Conservation (phyloP, 306 rosid species). For the Casuarina glauca region DNA sequence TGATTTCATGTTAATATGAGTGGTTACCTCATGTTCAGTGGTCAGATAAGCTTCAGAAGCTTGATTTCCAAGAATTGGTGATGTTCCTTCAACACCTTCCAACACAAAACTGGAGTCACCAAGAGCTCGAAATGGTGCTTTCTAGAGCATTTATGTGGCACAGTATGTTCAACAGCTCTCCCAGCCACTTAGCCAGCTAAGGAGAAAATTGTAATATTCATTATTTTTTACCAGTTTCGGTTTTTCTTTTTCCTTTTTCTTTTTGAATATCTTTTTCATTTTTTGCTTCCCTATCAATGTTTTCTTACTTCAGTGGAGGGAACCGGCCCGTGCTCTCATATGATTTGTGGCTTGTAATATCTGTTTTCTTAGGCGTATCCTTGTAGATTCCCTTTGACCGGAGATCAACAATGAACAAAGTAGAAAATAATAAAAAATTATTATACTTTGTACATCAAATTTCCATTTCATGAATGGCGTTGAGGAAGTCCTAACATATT, state of each 20-base stretch:
- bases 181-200: conserved; percentile 85
- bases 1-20: conserved; percentile 15
- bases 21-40: conserved; percentile 55
- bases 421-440: no score
- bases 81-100: conserved; percentile 99
- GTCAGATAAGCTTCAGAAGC: conserved; percentile 85
- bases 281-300: no score
- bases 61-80: conserved; percentile 95
- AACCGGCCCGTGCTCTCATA: no score
- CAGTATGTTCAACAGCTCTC: conserved; percentile 94
- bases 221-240: conserved; percentile 15
- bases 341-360: no score
- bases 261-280: no score
- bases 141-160: conserved; percentile 99
- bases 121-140: conserved; percentile 96
- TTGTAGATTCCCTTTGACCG: no score
- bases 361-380: no score
- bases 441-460: no score
- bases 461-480: no score
- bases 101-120: conserved; percentile 82
- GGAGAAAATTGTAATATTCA: conserved; percentile 21
- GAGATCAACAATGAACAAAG: no score
- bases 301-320: no score
- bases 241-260: not conserved
- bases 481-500: no score